phyloP scores from a whole-genome alignment of 2,329 filamentous ascomycete genomes.

The Pseudofabraea citricarpa region DNA sequence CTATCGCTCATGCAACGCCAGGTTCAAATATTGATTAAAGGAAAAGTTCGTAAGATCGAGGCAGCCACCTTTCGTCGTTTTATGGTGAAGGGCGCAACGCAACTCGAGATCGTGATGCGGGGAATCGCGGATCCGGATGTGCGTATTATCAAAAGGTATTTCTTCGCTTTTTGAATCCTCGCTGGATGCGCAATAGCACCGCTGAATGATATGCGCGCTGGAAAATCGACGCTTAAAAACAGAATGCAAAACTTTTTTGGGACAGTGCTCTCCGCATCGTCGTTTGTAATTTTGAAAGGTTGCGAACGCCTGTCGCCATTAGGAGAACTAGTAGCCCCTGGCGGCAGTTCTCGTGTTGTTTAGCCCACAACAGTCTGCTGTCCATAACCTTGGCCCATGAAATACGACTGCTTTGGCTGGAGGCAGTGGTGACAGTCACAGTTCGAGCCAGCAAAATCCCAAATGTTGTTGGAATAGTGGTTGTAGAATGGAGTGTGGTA shows the following conservation, averaged over 20 bases:
- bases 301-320: too few species aligned
- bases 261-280: too few species aligned
- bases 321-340: too few species aligned
- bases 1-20: constrained; percentile 28
- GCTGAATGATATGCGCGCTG: constrained; percentile 25
- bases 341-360: constrained; percentile 3
- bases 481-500: constrained; percentile 42
- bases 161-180: constrained; percentile 15
- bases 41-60: constrained; percentile 31
- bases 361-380: constrained; percentile 41
- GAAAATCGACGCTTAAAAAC: constrained; percentile 17
- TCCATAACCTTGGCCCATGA: constrained; percentile 37
- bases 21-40: constrained; percentile 15
- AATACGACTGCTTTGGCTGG: constrained; percentile 43
- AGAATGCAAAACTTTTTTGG: constrained; percentile 27
- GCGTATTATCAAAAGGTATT: constrained; percentile 20
- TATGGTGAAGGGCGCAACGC: constrained; percentile 22
- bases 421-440: constrained; percentile 43
- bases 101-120: constrained; percentile 28
- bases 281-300: too few species aligned
- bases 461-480: constrained; percentile 39
- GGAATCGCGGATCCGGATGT: constrained; percentile 15
- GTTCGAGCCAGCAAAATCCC: constrained; percentile 39
- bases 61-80: constrained; percentile 20
- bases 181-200: constrained; percentile 16